Evolutionary conservation across 164 flowering plant genomes (phyloP).

Genomic region (Stephania japonica): DNA sequence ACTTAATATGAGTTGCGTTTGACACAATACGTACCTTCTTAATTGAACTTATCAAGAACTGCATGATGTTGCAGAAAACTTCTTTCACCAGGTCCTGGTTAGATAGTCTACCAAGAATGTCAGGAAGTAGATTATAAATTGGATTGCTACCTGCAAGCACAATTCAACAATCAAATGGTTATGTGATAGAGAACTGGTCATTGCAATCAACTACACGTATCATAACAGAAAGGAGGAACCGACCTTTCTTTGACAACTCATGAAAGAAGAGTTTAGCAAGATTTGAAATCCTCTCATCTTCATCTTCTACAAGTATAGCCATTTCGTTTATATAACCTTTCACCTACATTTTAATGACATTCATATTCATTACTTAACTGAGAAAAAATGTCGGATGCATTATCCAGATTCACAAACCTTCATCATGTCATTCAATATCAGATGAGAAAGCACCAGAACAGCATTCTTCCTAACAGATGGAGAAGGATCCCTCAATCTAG

Average conservation of each 20-base stretch:
- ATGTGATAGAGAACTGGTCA: neutral
- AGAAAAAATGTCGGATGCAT: conserved; percentile 6
- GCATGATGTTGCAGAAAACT: conserved; percentile 91
- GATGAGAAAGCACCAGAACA: conserved; percentile 96
- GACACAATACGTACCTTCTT: conserved; percentile 58
- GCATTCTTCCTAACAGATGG: conserved; percentile 89
- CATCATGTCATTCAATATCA: conserved; percentile 98
- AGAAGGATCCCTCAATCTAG: conserved; percentile 73
- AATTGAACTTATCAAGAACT: conserved; percentile 83
- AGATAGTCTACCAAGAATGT: conserved; percentile 85
- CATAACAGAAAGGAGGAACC: conserved; percentile 2
- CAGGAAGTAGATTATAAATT: conserved; percentile 93
- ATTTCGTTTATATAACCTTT: conserved; percentile 96
- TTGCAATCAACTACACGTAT: neutral
- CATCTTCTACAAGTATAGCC: conserved; percentile 84
- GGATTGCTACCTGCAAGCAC: conserved; percentile 80
- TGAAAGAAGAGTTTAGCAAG: conserved; percentile 88
- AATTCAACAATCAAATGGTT: neutral
- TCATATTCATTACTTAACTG: neutral
- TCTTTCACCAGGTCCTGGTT: conserved; percentile 60
- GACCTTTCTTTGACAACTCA: conserved; percentile 95
- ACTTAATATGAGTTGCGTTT: neutral
- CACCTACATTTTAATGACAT: conserved; percentile 41
- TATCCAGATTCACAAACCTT: conserved; percentile 48
- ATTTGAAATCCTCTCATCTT: conserved; percentile 85